A percentile compares a stretch with the other conserved stretches of the same genome.
These are phyloP conservation scores for Rutstroemia sp. DNA, from an alignment of 2,329 filamentous ascomycete species.

Conservation along the genomic window DNA sequence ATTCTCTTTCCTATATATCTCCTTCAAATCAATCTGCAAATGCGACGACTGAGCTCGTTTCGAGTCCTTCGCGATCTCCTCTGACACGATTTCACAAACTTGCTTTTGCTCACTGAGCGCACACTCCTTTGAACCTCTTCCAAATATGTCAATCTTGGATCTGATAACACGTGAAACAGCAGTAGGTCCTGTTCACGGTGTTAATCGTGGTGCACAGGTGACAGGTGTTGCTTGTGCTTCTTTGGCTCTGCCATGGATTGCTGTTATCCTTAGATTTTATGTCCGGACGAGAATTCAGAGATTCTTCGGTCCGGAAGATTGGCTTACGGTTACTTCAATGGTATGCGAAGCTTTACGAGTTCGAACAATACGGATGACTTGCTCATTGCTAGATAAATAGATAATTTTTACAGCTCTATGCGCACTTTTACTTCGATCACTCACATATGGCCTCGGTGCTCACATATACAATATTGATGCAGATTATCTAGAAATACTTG, in stretches of 20 bases:
- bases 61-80: not conserved
- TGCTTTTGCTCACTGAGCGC: not conserved
- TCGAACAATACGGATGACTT: not conserved
- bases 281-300: slow-evolving; percentile 24
- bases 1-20: not conserved
- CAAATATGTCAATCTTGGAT: not conserved
- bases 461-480: slow-evolving; percentile 23
- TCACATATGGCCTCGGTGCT: slow-evolving; percentile 23
- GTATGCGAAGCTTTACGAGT: slow-evolving; percentile 8
- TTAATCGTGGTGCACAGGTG: slow-evolving; percentile 22
- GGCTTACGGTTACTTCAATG: slow-evolving; percentile 26
- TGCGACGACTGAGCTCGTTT: not conserved
- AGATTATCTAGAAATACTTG: slow-evolving; percentile 15
- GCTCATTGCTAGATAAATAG: slow-evolving; percentile 9
- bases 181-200: not conserved
- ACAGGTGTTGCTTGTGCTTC: slow-evolving; percentile 30
- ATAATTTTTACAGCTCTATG: slow-evolving; percentile 23
- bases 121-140: not conserved
- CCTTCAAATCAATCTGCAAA: not conserved
- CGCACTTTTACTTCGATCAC: slow-evolving; percentile 18
- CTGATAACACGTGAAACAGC: not conserved
- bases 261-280: slow-evolving; percentile 24
- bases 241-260: slow-evolving; percentile 30
- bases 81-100: not conserved
- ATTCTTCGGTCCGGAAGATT: slow-evolving; percentile 28